These are phyloP conservation scores for Fusarium sterilihyphosum DNA, from an alignment of 2,329 filamentous ascomycete genomes.

Conservation along the genomic window DNA sequence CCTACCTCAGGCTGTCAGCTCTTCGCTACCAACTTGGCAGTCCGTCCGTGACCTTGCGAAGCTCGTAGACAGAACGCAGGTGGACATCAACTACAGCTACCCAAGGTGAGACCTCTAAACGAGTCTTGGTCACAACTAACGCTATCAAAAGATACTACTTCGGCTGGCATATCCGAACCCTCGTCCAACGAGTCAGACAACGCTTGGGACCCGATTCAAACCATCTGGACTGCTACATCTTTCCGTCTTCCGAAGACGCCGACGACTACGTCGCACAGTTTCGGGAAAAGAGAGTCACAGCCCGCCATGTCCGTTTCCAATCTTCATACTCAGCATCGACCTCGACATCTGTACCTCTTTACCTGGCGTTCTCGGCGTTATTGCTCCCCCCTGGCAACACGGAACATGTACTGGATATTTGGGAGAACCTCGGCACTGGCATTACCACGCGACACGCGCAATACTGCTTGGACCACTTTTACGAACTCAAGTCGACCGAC, in stretches of 20 bases:
- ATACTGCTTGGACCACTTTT: not conserved
- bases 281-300: not conserved
- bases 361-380: not conserved
- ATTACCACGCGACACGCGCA: not conserved
- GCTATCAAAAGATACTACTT: not conserved
- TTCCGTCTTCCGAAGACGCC: not conserved
- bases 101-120: not conserved
- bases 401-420: not conserved
- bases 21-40: not conserved
- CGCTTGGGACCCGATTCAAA: fast-evolving
- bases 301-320: not conserved
- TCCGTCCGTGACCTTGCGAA: not conserved
- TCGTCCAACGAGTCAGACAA: not conserved
- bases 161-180: not conserved
- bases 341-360: not conserved
- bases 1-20: not conserved
- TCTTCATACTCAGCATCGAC: too few relatives aligned
- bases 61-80: not conserved
- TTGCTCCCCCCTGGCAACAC: not conserved
- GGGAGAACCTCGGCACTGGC: not conserved
- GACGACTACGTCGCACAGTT: not conserved
- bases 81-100: not conserved
- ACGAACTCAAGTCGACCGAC: not conserved
- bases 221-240: not conserved
- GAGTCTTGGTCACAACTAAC: not conserved